Evolutionary conservation across 2,329 filamentous ascomycete genomes (phyloP).

Genomic region (Trichophyton benhamiae): DNA sequence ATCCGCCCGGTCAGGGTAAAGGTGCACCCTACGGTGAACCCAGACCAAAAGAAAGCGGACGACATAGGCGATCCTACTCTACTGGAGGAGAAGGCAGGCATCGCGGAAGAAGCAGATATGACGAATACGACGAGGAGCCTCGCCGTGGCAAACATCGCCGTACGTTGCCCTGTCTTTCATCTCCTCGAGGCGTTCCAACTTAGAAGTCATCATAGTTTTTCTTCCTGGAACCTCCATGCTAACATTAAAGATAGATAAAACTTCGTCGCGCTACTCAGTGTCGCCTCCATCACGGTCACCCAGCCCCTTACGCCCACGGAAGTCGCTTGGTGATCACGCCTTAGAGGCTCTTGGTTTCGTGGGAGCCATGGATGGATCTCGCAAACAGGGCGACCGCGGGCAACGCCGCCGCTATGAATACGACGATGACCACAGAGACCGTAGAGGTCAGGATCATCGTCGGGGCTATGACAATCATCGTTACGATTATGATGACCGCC

Average conservation of each 20-base stretch:
- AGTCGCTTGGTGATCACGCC: conserved; percentile 38
- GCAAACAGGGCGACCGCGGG: conserved; percentile 51
- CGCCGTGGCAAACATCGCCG: conserved; percentile 15
- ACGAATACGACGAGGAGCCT: conserved; percentile 25
- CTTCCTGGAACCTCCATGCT: neutral
- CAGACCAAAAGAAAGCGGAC: neutral
- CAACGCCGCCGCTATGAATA: conserved; percentile 20
- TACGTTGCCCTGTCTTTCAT: neutral
- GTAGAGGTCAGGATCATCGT: conserved; percentile 20
- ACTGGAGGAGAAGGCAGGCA: neutral
- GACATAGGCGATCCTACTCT: neutral
- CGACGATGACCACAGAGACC: conserved; percentile 24
- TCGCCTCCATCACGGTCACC: conserved; percentile 30
- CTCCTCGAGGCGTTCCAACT: neutral
- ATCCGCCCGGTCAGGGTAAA: neutral
- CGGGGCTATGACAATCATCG: conserved; percentile 18
- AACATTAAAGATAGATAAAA: conserved; percentile 13
- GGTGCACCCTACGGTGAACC: neutral
- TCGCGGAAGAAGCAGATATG: conserved; percentile 18
- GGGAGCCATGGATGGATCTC: conserved; percentile 41
- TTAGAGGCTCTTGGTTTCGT: conserved; percentile 48
- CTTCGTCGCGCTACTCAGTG: conserved; percentile 20
- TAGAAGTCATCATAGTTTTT: neutral
- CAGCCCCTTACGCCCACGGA: conserved; percentile 24
- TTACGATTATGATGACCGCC: neutral